These are phyloP conservation scores for Hypholoma sublateritium DNA, from an alignment of 768 basidiomycete genomes.

Conservation along the genomic window DNA sequence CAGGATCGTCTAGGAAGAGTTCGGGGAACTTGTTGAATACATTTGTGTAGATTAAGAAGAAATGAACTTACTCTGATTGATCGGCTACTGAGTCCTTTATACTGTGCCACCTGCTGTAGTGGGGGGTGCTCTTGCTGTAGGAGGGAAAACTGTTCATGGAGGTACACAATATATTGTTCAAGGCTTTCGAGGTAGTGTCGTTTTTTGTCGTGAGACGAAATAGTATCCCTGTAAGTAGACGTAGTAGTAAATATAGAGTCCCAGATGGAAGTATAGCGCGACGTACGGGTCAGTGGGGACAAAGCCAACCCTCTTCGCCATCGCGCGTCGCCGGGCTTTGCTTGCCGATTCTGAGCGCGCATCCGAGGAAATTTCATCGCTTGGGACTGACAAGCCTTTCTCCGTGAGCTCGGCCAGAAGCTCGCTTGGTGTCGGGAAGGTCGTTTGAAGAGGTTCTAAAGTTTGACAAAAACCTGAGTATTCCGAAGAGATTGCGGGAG, in stretches of 20 bases:
- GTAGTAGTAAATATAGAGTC: conserved; percentile 4
- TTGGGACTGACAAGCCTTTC: conserved; percentile 10
- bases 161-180: conserved; percentile 66
- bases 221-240: conserved; percentile 58
- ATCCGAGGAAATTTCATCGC: conserved; percentile 14
- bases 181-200: conserved; percentile 71
- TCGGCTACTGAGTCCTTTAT: conserved; percentile 57
- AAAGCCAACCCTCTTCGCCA: conserved; percentile 57
- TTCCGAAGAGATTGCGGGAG: background rate
- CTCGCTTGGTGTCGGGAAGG: conserved; percentile 68
- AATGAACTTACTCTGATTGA: conserved; percentile 55
- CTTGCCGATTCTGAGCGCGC: conserved; percentile 43
- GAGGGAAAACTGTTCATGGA: conserved; percentile 60
- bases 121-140: conserved; percentile 45
- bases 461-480: background rate
- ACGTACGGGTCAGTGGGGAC: conserved; percentile 62
- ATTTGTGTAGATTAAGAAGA: background rate
- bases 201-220: conserved; percentile 79
- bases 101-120: conserved; percentile 50
- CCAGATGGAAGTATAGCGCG: background rate
- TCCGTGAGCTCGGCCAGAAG: conserved; percentile 47
- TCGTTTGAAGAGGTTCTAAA: conserved; percentile 18
- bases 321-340: conserved; percentile 56
- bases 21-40: background rate
- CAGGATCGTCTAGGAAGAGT: conserved; percentile 51